Base-by-base conservation (phyloP, 192 early-diverging fungal genomes). In the Backusella luteola region DNA sequence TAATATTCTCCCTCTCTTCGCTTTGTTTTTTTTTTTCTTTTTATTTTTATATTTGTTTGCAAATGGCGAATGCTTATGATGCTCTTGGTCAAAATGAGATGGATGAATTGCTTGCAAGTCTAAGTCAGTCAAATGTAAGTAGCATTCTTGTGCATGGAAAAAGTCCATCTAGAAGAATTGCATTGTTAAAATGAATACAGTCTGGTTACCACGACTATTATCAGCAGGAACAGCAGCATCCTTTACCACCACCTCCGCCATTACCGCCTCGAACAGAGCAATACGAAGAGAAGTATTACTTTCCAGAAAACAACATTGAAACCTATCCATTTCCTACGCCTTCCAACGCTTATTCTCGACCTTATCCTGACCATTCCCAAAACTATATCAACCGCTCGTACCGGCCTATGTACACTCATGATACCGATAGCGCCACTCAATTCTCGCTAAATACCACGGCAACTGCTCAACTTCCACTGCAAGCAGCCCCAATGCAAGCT, bases 311-410 rank as follows among this genome's bases (percentile, higher is more conserved):
- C 19, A 63, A 63, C 14, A 63, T 29, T 14, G 23, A 63, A n/a
- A 12, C 56, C 19, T 63, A 63, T n/a, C 23, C 56, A 29, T 63
- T 29, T 26, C 56, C 56, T 23, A 63, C 23, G 26, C 56, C 56
- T 63, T 12, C 23, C 23, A 63, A 63, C 56, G 6, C 9, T 26
- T 63, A 63, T 63, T 63, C 56, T 9, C 23, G 56, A 29, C 56
- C 56, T 14, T 63, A 63, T 63, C 56, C 56, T 14, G 56, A 63
- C 29, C 26, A 63, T 14, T 63, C 56, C 11, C 56, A 63, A 63
- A 63, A 63, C 23, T 63, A 63, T 29, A 63, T 63, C 56, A 63
- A 63, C 26, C 56, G 56, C 23, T 63, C 56, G 26, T 63, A 63
- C 56, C 56, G 56, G 9, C 56, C 56, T 14, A 29, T 63, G 56